These are phyloP conservation scores for Phytophthora sojae DNA, from an alignment of 352 stramenopile species.

Conservation along the genomic window DNA sequence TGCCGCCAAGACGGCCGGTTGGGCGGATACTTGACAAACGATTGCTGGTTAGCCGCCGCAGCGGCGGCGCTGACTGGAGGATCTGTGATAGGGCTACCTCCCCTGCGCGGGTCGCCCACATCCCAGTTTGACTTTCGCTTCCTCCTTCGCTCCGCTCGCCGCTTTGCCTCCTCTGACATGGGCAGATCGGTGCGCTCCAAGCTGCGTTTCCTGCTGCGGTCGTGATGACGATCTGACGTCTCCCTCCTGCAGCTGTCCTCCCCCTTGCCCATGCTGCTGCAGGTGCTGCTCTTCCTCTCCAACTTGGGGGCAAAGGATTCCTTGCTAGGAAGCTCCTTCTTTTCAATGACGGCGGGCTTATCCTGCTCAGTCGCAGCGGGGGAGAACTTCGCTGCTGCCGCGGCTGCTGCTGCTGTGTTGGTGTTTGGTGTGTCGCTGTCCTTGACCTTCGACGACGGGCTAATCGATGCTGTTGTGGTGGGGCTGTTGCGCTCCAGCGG, in stretches of 20 bases:
- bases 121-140: constrained; percentile 86
- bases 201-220: constrained; percentile 51
- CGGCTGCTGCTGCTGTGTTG: constrained; percentile 25
- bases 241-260: constrained; percentile 26
- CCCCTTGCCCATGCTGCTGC: constrained; percentile 31
- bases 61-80: constrained; percentile 37
- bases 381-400: constrained; percentile 35
- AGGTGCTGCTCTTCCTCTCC: constrained; percentile 40
- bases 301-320: constrained; percentile 14
- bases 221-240: constrained; percentile 17
- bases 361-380: constrained; percentile 19
- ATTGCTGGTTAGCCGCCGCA: constrained; percentile 50
- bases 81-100: constrained; percentile 42
- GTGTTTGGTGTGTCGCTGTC: constrained; percentile 43
- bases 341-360: constrained; percentile 11
- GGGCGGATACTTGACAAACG: constrained; percentile 65
- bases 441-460: constrained; percentile 59
- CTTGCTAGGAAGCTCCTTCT: constrained; percentile 25
- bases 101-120: constrained; percentile 73
- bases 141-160: constrained; percentile 67
- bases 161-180: constrained; percentile 65
- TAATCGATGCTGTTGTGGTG: constrained; percentile 53
- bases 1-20: constrained; percentile 66
- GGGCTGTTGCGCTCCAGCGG: constrained; percentile 54
- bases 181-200: constrained; percentile 44